Evolutionary conservation across 805 yeast species (phyloP).

Genomic region (Barnettozyma siamensis): DNA sequence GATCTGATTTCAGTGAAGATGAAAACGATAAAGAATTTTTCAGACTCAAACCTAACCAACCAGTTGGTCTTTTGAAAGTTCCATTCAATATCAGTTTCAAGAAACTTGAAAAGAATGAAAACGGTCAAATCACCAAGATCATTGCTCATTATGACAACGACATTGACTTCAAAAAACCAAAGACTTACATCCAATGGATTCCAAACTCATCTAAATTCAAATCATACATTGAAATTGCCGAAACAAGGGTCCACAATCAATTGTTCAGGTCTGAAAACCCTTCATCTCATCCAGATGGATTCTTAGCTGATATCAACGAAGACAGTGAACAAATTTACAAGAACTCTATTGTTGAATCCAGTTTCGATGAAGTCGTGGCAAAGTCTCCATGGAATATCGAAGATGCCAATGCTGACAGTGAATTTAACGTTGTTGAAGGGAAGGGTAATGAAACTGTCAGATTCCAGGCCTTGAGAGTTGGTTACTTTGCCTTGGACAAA

Average conservation of each 20-base stretch:
- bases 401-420: slow-evolving; percentile 47
- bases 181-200: slow-evolving; percentile 96
- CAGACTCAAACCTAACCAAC: slow-evolving; percentile 89
- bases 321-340: slow-evolving; percentile 65
- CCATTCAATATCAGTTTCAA: slow-evolving; percentile 76
- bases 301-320: slow-evolving; percentile 74
- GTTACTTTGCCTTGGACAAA: slow-evolving; percentile 87
- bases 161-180: slow-evolving; percentile 50
- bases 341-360: slow-evolving; percentile 72
- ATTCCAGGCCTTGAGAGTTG: slow-evolving; percentile 96
- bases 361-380: slow-evolving; percentile 58
- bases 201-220: slow-evolving; percentile 58
- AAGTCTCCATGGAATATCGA: slow-evolving; percentile 73
- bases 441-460: slow-evolving; percentile 74
- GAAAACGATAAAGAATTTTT: slow-evolving; percentile 63
- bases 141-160: slow-evolving; percentile 78
- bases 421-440: slow-evolving; percentile 68
- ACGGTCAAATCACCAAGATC: slow-evolving; percentile 63
- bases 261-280: slow-evolving; percentile 92
- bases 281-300: slow-evolving; percentile 81
- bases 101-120: slow-evolving; percentile 52
- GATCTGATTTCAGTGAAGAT: slow-evolving; percentile 76
- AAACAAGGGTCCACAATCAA: slow-evolving; percentile 83
- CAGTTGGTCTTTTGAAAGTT: slow-evolving; percentile 91
- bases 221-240: slow-evolving; percentile 61